A percentile compares a stretch with the other conserved stretches of the same genome.
Evolutionary conservation across 495 filamentous ascomycete species (phyloP).

Genomic region (Tetracladium setigerum): DNA sequence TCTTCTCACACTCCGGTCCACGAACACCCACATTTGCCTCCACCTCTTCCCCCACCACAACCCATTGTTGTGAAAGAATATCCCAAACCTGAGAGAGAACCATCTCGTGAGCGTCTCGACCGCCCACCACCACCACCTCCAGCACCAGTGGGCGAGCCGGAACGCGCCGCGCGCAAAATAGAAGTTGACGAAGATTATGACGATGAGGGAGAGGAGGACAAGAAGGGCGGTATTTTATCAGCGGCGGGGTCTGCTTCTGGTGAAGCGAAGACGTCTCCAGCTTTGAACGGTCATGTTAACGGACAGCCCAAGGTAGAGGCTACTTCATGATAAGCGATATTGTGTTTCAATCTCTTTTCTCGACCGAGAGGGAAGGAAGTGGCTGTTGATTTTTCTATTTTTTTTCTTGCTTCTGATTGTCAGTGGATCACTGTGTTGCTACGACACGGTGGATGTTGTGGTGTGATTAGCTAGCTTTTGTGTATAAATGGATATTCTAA

Average conservation of each 20-base stretch:
- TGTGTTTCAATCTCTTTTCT: slow-evolving; percentile 1
- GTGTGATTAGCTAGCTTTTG: not conserved
- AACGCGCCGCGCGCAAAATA: slow-evolving; percentile 88
- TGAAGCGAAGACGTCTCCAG: slow-evolving; percentile 17
- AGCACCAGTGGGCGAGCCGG: slow-evolving; percentile 47
- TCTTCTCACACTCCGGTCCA: slow-evolving; percentile 41
- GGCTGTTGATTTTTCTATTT: no score
- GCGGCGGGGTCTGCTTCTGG: slow-evolving; percentile 22
- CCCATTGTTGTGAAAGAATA: slow-evolving; percentile 45
- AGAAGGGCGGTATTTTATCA: slow-evolving; percentile 44
- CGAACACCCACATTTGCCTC: slow-evolving; percentile 26
- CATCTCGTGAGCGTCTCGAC: slow-evolving; percentile 22
- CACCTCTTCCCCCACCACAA: slow-evolving; percentile 43
- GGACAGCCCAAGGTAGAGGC: slow-evolving; percentile 21
- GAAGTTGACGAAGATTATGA: slow-evolving; percentile 95
- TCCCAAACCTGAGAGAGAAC: slow-evolving; percentile 38
- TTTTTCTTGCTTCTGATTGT: no score
- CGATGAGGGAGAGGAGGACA: slow-evolving; percentile 78
- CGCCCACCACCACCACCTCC: slow-evolving; percentile 35
- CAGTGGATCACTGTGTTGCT: no score
- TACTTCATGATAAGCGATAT: slow-evolving; percentile 4
- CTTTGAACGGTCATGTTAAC: slow-evolving; percentile 16
- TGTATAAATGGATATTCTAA: not conserved
- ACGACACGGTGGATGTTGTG: not conserved
- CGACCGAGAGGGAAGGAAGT: no score